These are phyloP conservation scores for Trametes pubescens DNA, from an alignment of 1,284 basidiomycete species.

Conservation along the genomic window DNA sequence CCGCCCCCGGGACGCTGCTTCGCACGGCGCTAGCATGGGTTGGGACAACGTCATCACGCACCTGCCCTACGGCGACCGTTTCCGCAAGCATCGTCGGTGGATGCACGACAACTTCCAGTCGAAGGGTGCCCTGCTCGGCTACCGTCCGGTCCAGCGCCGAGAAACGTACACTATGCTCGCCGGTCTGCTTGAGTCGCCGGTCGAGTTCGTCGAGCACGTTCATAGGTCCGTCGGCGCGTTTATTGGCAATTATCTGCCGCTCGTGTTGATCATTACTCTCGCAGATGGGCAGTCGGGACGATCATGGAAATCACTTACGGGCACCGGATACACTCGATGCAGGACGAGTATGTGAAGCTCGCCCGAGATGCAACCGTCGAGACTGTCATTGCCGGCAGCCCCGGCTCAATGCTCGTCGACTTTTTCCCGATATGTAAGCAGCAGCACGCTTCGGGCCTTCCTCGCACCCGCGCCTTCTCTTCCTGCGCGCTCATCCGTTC, in stretches of 20 bases:
- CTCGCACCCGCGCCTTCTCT: constrained; percentile 1
- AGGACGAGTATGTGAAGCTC: constrained; percentile 40
- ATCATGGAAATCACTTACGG: constrained; percentile 40
- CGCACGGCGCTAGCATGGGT: constrained; percentile 33
- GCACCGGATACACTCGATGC: constrained; percentile 41
- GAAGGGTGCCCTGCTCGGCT: constrained; percentile 33
- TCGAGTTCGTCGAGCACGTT: constrained; percentile 35
- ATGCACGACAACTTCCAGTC: constrained; percentile 41
- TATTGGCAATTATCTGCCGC: background rate
- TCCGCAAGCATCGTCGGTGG: constrained; percentile 42
- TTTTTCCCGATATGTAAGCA: constrained; percentile 60
- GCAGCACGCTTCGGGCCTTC: constrained; percentile 7
- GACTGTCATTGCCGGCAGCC: constrained; percentile 57
- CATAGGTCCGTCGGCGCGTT: constrained; percentile 34
- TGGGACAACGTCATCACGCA: constrained; percentile 39
- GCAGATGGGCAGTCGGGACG: constrained; percentile 34
- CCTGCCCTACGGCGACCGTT: constrained; percentile 40
- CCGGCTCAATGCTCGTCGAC: constrained; percentile 63
- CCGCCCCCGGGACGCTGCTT: constrained; percentile 25
- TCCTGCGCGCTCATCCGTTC: constrained; percentile 2
- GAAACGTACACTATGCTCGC: constrained; percentile 40
- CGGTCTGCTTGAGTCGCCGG: constrained; percentile 34
- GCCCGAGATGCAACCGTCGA: constrained; percentile 57
- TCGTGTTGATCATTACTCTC: background rate
- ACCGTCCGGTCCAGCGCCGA: constrained; percentile 36